Evolutionary conservation across 352 stramenopile species (phyloP).

Genomic region (Phytophthora cactorum): DNA sequence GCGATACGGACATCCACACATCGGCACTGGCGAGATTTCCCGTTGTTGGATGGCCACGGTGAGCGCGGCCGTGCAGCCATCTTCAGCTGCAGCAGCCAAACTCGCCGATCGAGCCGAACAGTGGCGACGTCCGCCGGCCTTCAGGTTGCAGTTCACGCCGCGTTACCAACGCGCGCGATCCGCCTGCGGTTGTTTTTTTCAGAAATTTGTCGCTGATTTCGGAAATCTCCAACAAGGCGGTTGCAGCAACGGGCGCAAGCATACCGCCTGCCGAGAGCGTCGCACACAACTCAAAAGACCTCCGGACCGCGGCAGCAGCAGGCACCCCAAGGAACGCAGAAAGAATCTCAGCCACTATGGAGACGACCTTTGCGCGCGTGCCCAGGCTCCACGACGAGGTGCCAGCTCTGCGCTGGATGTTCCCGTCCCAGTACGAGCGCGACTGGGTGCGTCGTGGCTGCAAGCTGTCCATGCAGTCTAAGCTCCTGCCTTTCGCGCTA

Average conservation of each 20-base stretch:
- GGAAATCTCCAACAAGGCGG: slow-evolving; percentile 17
- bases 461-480: neutral
- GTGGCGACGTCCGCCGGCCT: neutral
- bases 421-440: slow-evolving; percentile 78
- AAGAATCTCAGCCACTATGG: slow-evolving; percentile 24
- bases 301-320: slow-evolving; percentile 16
- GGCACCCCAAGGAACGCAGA: slow-evolving; percentile 1
- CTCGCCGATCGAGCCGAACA: slow-evolving; percentile 1
- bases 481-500: slow-evolving; percentile 10
- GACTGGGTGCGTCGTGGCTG: slow-evolving; percentile 55
- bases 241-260: slow-evolving; percentile 25
- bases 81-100: slow-evolving; percentile 6
- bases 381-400: slow-evolving; percentile 58
- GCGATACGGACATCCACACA: neutral
- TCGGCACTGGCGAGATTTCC: slow-evolving; percentile 18
- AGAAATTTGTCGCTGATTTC: slow-evolving; percentile 8
- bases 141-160: slow-evolving; percentile 13
- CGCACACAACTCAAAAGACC: slow-evolving; percentile 37
- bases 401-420: slow-evolving; percentile 61
- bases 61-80: slow-evolving; percentile 2
- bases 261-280: slow-evolving; percentile 3
- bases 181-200: neutral
- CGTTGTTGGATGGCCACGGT: neutral
- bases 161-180: slow-evolving; percentile 2
- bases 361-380: slow-evolving; percentile 22